Evolutionary conservation across 169 alveolate species (phyloP).

Genomic region (Neospora caninum): DNA sequence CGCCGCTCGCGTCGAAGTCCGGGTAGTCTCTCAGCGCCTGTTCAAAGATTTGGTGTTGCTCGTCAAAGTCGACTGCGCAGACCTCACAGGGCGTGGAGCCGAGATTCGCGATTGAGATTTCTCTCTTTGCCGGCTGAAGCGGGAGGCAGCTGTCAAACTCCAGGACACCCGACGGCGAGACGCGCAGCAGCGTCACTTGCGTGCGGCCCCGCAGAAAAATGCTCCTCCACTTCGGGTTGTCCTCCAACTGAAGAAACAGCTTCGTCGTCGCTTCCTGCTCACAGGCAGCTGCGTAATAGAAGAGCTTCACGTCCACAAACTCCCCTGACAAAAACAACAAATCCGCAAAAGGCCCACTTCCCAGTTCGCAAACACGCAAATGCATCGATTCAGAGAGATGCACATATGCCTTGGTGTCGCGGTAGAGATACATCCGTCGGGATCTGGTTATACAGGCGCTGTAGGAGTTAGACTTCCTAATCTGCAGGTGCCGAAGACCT

Average conservation of each 20-base stretch:
- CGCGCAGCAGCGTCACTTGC: constrained; percentile 61
- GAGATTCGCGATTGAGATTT: constrained; percentile 83
- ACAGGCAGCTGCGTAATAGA: constrained; percentile 32
- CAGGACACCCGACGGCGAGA: constrained; percentile 46
- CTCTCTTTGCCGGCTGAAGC: constrained; percentile 45
- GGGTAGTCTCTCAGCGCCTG: constrained; percentile 83
- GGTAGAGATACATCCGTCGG: no score
- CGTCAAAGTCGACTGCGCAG: constrained; percentile 89
- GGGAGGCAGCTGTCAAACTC: constrained; percentile 61
- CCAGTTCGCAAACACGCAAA: no score
- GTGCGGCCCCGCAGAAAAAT: constrained; percentile 83
- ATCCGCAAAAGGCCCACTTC: no score
- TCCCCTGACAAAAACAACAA: constrained; percentile 78
- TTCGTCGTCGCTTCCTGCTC: constrained; percentile 22
- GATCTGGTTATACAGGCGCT: no score
- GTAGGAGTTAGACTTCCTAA: no score
- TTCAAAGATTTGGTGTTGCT: constrained; percentile 85
- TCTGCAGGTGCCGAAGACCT: no score
- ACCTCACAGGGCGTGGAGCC: constrained; percentile 90
- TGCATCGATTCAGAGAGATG: no score
- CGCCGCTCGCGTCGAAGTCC: constrained; percentile 74
- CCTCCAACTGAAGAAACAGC: constrained; percentile 75
- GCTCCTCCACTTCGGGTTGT: constrained; percentile 85
- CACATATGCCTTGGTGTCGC: no score
- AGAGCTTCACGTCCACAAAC: constrained; percentile 57